Percentiles rank a stretch among this genome's conserved stretches.
phyloP scores from a whole-genome alignment of 352 stramenopile genomes.

The Phytophthora quininea region DNA sequence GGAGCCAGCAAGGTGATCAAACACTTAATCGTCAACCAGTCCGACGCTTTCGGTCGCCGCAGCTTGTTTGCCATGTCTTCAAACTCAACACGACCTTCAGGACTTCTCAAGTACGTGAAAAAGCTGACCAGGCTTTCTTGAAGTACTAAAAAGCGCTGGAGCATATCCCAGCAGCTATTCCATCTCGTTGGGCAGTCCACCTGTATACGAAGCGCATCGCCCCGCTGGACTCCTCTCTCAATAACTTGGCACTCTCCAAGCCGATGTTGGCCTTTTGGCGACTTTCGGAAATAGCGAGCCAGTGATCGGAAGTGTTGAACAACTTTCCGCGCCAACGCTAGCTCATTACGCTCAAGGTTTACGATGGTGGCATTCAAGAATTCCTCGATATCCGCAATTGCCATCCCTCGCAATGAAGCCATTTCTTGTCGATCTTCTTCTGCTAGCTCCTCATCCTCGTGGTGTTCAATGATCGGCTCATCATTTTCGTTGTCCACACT shows the following conservation, averaged over 20 bases:
- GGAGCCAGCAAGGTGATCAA: background rate
- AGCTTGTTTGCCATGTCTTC: slow-evolving; percentile 6
- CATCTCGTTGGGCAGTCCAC: slow-evolving; percentile 10
- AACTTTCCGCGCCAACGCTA: slow-evolving; percentile 6
- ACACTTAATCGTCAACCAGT: slow-evolving; percentile 14
- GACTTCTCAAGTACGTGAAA: slow-evolving; percentile 3
- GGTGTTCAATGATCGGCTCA: background rate
- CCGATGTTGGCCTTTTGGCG: slow-evolving; percentile 14
- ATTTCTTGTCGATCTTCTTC: slow-evolving; percentile 7
- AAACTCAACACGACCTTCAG: slow-evolving; percentile 8
- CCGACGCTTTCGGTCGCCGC: background rate
- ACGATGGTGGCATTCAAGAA: slow-evolving; percentile 7
- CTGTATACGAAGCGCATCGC: background rate
- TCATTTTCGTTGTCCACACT: background rate
- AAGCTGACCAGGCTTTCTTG: background rate
- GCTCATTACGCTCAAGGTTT: background rate
- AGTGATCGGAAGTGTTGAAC: slow-evolving; percentile 19
- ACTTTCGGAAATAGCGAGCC: slow-evolving; percentile 22
- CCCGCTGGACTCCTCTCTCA: background rate
- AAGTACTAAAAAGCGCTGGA: slow-evolving; percentile 1
- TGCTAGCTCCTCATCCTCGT: slow-evolving; percentile 16
- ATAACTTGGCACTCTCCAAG: background rate
- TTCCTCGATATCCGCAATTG: slow-evolving; percentile 10
- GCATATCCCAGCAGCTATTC: slow-evolving; percentile 16
- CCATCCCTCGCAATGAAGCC: slow-evolving; percentile 5